Evolutionary conservation across 2,329 filamentous ascomycete species (phyloP).

Genomic region (Fusarium papillatum): DNA sequence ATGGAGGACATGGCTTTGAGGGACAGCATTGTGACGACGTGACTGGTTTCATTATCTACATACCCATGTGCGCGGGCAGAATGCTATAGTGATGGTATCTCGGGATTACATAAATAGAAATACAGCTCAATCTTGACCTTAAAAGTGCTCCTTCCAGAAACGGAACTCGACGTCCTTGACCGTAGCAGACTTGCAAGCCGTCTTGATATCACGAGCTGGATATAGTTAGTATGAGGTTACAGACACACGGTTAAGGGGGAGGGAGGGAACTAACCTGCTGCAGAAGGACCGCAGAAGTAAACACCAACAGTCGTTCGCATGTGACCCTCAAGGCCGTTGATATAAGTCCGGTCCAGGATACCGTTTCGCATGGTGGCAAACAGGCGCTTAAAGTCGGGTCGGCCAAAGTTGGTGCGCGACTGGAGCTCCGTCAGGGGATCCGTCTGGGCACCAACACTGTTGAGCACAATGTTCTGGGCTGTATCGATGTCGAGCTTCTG

Average conservation of each 20-base stretch:
- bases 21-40: not conserved
- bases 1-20: not conserved
- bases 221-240: slow-evolving; percentile 48
- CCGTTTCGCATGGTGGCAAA: slow-evolving; percentile 90
- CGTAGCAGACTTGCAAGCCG: slow-evolving; percentile 81
- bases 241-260: not conserved
- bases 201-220: slow-evolving; percentile 85
- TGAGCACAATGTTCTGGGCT: slow-evolving; percentile 96
- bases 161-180: slow-evolving; percentile 89
- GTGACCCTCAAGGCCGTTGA: slow-evolving; percentile 83
- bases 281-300: slow-evolving; percentile 95
- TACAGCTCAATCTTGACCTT: slow-evolving; percentile 40
- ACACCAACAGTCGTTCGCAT: slow-evolving; percentile 91
- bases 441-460: slow-evolving; percentile 88
- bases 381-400: slow-evolving; percentile 88
- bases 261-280: slow-evolving; percentile 63
- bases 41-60: slow-evolving; percentile 15
- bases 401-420: slow-evolving; percentile 92
- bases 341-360: slow-evolving; percentile 87
- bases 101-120: slow-evolving; percentile 34
- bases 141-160: slow-evolving; percentile 99
- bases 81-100: slow-evolving; percentile 39
- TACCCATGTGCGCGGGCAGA: slow-evolving; percentile 9
- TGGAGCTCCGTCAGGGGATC: slow-evolving; percentile 95
- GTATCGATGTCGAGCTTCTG: slow-evolving; percentile 94